Conservation (phyloP, 257 asterid genomes). For the Cinchona pubescens region DNA sequence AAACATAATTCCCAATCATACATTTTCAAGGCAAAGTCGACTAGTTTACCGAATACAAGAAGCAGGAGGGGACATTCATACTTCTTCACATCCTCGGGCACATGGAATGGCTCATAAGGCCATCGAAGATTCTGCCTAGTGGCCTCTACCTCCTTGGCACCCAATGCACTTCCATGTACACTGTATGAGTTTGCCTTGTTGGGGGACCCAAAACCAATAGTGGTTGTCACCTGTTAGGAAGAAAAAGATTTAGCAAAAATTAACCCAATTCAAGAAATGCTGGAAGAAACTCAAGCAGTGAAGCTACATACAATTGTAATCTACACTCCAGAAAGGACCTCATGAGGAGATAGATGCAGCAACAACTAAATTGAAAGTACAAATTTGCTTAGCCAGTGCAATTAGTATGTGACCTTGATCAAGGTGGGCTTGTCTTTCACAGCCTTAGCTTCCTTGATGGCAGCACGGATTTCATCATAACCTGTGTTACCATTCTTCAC, state of each 20-base stretch:
- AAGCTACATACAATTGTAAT: neutral
- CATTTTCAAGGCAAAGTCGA: conserved; percentile 13
- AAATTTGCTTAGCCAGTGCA: neutral
- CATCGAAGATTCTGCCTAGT: conserved; percentile 91
- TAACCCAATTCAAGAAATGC: neutral
- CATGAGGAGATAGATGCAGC: neutral
- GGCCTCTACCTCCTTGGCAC: conserved; percentile 96
- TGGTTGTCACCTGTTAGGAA: conserved; percentile 55
- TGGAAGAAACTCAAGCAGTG: neutral
- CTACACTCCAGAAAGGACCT: neutral
- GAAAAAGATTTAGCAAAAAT: neutral
- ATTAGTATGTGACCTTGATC: conserved; percentile 53
- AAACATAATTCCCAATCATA: conserved; percentile 15
- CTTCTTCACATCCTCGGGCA: conserved; percentile 96
- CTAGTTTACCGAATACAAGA: conserved; percentile 6
- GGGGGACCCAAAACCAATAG: conserved; percentile 73
- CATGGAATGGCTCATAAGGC: conserved; percentile 83
- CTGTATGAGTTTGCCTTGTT: conserved; percentile 72
- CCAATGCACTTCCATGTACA: conserved; percentile 75
- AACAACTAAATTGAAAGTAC: neutral
- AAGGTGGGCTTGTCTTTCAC: conserved; percentile 91
- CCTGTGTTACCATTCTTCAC: conserved; percentile 95
- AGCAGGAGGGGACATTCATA: conserved; percentile 38
- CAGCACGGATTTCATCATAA: conserved; percentile 91
- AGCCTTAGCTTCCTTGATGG: conserved; percentile 88